Base-by-base conservation (phyloP, 2,329 filamentous ascomycete species). In the Diaporthe aspalathi region DNA sequence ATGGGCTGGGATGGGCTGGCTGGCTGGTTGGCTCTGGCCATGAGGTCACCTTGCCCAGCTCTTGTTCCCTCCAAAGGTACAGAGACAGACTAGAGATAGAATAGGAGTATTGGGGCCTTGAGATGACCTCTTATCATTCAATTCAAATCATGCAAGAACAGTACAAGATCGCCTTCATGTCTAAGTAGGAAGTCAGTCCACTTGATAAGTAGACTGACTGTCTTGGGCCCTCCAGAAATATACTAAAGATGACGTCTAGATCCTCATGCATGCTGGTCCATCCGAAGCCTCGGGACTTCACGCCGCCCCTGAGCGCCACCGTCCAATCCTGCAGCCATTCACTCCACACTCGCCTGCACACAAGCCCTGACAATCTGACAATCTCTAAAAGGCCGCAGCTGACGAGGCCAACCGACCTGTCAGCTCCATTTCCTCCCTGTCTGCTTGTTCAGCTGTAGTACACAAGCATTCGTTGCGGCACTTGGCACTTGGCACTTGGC, bases 401-500 rank as follows among this genome's bases (percentile, higher is more conserved):
- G 60, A 65, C 60, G 14, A 7, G 45, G 32, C 60, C 60, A 38
- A 5, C 43, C 56, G 8, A 8, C 32, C 47, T n/a, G 27, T 49
- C 43, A 63, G 43, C 60, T 14, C 27, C 24, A 22, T 12, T 49
- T 29, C 43, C 7, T 43, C n/a, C 60, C 14, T 35, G 27, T n/a
- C 32, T 35, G 32, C 45, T 20, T 49, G 27, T 29, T 63, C 27
- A 65, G 45, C 60, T 65, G 60, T 45, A 63, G 57, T 27, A 63
- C 27, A 49, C 60, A 65, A 65, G 60, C 60, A 38, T 65, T 65
- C 29, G 29, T n/a, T 20, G 57, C 57, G 50, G 60, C 2, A 27
- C 60, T 65, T 65, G 60, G 60, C 60, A 65, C n/a, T n/a, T n/a
- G n/a, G n/a, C n/a, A n/a, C n/a, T n/a, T n/a, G n/a, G n/a, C n/a